A percentile compares a stretch with the other conserved stretches of the same genome.
These are phyloP conservation scores for Chaetomiaceae sp. DNA, from an alignment of 2,329 filamentous ascomycete species.

Conservation along the genomic window DNA sequence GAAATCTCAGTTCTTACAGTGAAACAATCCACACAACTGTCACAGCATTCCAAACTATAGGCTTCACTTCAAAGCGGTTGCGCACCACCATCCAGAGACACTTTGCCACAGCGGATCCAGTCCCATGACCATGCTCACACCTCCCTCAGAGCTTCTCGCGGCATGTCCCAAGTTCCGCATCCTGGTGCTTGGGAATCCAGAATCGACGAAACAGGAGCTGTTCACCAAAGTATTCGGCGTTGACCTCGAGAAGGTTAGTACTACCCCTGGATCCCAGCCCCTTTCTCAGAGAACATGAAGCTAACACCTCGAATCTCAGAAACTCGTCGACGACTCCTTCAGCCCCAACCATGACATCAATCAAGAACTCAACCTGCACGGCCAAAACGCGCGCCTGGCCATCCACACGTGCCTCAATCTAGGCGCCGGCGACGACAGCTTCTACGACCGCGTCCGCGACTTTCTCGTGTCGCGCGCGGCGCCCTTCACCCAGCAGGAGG, in stretches of 20 bases:
- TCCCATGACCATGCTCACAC: constrained; percentile 16
- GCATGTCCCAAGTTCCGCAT: constrained; percentile 26
- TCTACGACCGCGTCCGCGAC: constrained; percentile 22
- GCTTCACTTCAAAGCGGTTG: too few relatives aligned
- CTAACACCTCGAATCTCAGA: constrained; percentile 7
- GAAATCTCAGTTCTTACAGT: background rate
- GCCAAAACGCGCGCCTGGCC: constrained; percentile 23
- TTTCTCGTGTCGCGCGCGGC: constrained; percentile 17
- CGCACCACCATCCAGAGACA: background rate
- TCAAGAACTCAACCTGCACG: constrained; percentile 18
- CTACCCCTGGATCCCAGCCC: background rate
- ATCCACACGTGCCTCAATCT: constrained; percentile 25
- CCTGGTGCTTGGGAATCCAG: constrained; percentile 25
- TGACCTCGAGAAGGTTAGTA: constrained; percentile 22
- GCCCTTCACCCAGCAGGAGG: background rate
- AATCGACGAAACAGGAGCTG: constrained; percentile 27
- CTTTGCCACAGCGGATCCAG: too few relatives aligned
- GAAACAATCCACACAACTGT: too few relatives aligned
- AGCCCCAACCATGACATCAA: constrained; percentile 19
- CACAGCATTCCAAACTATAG: too few relatives aligned
- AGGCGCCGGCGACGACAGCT: constrained; percentile 21
- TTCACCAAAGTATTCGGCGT: constrained; percentile 25
- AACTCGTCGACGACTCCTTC: constrained; percentile 21
- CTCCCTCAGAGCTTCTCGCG: constrained; percentile 20
- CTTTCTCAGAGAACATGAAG: background rate